phyloP scores from a whole-genome alignment of 2,329 filamentous ascomycete species.

The Cercospora sp. region DNA sequence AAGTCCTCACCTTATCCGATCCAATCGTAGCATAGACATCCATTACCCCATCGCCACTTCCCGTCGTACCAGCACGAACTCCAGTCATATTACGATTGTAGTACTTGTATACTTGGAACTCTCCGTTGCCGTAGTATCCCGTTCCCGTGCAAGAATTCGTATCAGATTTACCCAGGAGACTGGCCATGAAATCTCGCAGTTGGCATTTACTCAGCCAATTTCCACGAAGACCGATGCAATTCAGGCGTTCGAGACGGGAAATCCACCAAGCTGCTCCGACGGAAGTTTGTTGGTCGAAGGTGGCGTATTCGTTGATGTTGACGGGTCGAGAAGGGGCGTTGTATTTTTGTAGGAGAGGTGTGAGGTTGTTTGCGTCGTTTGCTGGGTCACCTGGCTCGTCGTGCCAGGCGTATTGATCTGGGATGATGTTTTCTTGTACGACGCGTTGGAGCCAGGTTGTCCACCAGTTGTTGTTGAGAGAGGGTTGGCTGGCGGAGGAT shows the following conservation, averaged over 20 bases:
- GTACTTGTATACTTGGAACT: constrained; percentile 52
- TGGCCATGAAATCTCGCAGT: constrained; percentile 50
- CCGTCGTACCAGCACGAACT: constrained; percentile 40
- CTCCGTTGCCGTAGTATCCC: constrained; percentile 44
- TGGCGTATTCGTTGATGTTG: constrained; percentile 54
- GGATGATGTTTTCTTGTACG: constrained; percentile 41
- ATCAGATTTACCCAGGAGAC: constrained; percentile 42
- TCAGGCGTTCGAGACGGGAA: constrained; percentile 48
- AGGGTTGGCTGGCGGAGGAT: constrained; percentile 40
- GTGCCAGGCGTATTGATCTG: constrained; percentile 51
- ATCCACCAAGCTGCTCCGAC: constrained; percentile 50
- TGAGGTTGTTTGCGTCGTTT: constrained; percentile 1
- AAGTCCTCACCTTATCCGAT: constrained; percentile 37
- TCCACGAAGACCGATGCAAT: constrained; percentile 46
- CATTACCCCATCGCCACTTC: constrained; percentile 39
- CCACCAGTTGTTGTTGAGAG: constrained; percentile 45
- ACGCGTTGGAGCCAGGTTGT: constrained; percentile 41
- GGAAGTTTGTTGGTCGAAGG: constrained; percentile 45
- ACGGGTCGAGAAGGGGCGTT: constrained; percentile 31
- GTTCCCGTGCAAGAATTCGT: constrained; percentile 27
- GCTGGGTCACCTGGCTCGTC: constrained; percentile 35
- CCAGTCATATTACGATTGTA: constrained; percentile 50
- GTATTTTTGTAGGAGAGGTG: constrained; percentile 9
- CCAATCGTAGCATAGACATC: constrained; percentile 45
- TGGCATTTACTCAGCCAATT: constrained; percentile 48